These are phyloP conservation scores for Cyphellophora europaea DNA, from an alignment of 2,329 filamentous ascomycete species.

Conservation along the genomic window DNA sequence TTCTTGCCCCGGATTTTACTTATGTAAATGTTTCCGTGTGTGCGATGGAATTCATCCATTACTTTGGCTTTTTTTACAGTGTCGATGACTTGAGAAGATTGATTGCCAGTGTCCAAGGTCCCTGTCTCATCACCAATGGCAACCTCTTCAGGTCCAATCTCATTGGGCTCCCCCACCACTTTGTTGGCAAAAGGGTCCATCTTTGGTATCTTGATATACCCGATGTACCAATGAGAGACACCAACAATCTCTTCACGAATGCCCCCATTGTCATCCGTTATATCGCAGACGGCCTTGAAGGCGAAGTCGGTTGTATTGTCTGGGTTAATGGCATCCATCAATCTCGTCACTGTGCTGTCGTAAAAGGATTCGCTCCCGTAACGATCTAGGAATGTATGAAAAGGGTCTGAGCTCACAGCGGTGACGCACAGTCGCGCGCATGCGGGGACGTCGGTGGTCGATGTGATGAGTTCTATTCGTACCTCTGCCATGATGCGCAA, in stretches of 20 bases:
- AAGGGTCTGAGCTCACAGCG: conserved; percentile 9
- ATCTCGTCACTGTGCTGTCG: conserved; percentile 5
- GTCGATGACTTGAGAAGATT: neutral
- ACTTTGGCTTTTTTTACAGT: conserved; percentile 4
- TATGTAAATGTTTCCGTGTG: conserved; percentile 10
- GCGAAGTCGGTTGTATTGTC: conserved; percentile 2
- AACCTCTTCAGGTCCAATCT: neutral
- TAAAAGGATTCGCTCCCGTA: conserved; percentile 6
- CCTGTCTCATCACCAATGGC: neutral
- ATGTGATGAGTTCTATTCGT: conserved; percentile 10
- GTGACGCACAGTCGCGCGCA: conserved; percentile 7
- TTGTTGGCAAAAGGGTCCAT: conserved; percentile 10
- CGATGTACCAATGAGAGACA: conserved; percentile 11
- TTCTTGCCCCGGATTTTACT: conserved; percentile 12
- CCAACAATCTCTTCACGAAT: conserved; percentile 11
- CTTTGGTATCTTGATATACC: conserved; percentile 11
- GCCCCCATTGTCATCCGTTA: conserved; percentile 1
- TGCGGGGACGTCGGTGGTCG: conserved; percentile 8
- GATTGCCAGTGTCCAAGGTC: neutral
- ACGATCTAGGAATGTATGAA: conserved; percentile 8
- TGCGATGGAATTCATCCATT: conserved; percentile 6
- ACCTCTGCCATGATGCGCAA: neutral
- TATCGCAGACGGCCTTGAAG: conserved; percentile 11
- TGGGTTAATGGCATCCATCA: conserved; percentile 10
- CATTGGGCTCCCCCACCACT: conserved; percentile 2